phyloP scores from a whole-genome alignment of 257 asterid species.

The Solanum tacnaense region DNA sequence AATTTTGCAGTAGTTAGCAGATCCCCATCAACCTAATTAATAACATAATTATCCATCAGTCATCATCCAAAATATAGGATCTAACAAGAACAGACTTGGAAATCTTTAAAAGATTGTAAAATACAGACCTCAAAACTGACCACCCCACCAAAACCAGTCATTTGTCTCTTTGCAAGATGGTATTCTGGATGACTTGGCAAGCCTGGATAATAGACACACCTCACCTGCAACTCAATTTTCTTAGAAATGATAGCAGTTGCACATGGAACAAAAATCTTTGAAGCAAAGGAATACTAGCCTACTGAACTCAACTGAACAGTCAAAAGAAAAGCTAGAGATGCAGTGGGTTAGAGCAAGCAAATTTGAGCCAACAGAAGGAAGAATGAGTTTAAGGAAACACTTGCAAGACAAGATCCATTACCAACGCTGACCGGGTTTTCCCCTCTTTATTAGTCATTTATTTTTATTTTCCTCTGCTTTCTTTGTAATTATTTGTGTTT shows the following conservation, averaged over 20 bases:
- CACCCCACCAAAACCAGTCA: constrained; percentile 94
- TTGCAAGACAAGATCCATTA: background rate
- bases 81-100: background rate
- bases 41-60: background rate
- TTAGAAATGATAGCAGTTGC: background rate
- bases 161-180: constrained; percentile 70
- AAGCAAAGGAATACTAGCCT: background rate
- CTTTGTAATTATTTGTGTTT: background rate
- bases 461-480: background rate
- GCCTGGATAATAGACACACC: constrained; percentile 84
- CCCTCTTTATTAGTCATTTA: background rate
- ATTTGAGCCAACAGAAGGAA: background rate
- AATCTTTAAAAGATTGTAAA: background rate
- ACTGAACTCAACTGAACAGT: background rate
- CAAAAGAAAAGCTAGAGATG: background rate
- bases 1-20: constrained; percentile 60
- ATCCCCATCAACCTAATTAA: constrained; percentile 71
- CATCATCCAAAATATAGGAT: background rate
- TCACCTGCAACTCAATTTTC: constrained; percentile 39
- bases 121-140: constrained; percentile 88
- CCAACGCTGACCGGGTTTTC: background rate
- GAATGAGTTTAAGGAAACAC: background rate
- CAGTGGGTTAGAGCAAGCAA: background rate
- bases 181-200: constrained; percentile 89
- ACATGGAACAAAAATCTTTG: background rate